These are phyloP conservation scores for Gynochthodes officinalis DNA, from an alignment of 257 asterid species.

Conservation along the genomic window DNA sequence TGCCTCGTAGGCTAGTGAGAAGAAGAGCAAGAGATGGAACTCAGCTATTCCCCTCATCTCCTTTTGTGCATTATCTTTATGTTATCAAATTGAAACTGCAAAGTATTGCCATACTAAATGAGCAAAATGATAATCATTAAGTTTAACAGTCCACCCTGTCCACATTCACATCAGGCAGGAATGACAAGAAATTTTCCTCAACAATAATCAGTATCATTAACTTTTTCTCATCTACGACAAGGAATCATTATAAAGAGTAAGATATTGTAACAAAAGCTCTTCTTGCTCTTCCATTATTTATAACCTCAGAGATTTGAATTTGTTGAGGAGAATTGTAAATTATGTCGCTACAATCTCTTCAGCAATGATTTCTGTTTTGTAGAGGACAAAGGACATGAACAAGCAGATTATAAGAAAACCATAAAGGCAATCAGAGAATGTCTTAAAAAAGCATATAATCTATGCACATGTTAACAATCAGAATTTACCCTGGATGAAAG, in stretches of 20 bases:
- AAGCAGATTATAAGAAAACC: background rate
- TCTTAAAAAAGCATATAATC: background rate
- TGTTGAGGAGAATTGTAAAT: background rate
- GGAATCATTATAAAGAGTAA: background rate
- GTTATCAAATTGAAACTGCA: background rate
- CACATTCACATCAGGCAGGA: background rate
- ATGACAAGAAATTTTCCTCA: background rate
- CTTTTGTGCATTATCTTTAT: background rate
- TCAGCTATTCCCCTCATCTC: background rate
- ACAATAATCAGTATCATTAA: background rate
- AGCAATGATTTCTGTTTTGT: background rate
- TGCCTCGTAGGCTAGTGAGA: background rate
- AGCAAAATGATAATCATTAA: background rate
- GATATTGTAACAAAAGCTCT: background rate
- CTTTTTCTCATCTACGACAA: background rate
- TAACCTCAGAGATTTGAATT: background rate
- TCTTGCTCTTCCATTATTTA: background rate
- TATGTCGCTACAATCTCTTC: background rate
- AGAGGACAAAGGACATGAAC: background rate
- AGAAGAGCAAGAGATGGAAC: background rate
- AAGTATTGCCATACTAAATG: too few species aligned
- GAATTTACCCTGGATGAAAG: background rate
- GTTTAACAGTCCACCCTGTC: conserved; percentile 1
- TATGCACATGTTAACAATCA: background rate
- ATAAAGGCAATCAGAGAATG: background rate